Conservation (phyloP, 306 rosid species). For the Lathyrus aphaca region DNA sequence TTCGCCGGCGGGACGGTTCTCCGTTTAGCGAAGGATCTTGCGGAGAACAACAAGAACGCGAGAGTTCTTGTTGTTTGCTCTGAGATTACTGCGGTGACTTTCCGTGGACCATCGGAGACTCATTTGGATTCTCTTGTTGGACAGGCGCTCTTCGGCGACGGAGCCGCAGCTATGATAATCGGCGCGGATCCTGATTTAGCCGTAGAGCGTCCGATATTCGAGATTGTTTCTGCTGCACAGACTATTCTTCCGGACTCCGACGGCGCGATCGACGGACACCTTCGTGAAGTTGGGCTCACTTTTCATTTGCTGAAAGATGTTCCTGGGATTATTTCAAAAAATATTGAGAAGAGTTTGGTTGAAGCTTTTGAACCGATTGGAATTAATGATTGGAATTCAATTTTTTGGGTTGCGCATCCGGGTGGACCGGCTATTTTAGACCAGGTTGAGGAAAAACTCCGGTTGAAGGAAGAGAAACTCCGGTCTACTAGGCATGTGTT, state of each 20-base stretch:
- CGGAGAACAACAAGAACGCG: constrained; percentile 62
- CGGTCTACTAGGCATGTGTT: constrained; percentile 49
- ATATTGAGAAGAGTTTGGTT: constrained; percentile 57
- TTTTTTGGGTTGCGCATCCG: constrained; percentile 69
- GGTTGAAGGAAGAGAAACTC: constrained; percentile 50
- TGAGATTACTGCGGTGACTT: constrained; percentile 67
- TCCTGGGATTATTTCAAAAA: constrained; percentile 60
- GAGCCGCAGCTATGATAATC: constrained; percentile 52
- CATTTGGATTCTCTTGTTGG: constrained; percentile 63
- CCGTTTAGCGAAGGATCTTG: constrained; percentile 65
- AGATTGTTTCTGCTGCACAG: constrained; percentile 53
- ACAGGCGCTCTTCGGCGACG: constrained; percentile 63
- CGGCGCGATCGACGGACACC: constrained; percentile 61
- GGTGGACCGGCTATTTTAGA: constrained; percentile 71
- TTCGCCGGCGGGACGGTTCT: constrained; percentile 71
- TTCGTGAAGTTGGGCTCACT: constrained; percentile 59
- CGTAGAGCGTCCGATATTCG: constrained; percentile 48
- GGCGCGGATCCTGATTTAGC: constrained; percentile 51
- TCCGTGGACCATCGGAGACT: constrained; percentile 64
- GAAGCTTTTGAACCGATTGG: constrained; percentile 59
- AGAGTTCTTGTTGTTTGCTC: constrained; percentile 68
- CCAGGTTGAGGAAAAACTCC: constrained; percentile 58
- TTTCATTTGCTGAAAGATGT: constrained; percentile 63
- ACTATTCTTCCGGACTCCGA: constrained; percentile 61
- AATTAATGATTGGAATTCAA: constrained; percentile 60